These are phyloP conservation scores for Sporormia fimetaria DNA, from an alignment of 495 filamentous ascomycete genomes.

Conservation along the genomic window DNA sequence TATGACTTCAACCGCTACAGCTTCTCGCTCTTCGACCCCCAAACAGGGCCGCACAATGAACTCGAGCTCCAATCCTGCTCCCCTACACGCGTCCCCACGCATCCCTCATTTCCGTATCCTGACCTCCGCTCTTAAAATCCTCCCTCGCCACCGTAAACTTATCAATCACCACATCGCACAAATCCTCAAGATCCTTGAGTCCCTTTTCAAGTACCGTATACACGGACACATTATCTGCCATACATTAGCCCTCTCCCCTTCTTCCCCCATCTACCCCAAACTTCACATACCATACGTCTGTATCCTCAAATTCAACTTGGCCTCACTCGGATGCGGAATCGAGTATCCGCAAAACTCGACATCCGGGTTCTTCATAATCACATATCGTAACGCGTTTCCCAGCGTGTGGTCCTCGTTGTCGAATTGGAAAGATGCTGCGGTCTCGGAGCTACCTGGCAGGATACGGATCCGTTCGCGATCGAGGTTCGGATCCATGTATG, in stretches of 20 bases:
- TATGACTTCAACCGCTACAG: no score
- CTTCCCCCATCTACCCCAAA: not conserved
- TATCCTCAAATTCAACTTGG: slow-evolving; percentile 92
- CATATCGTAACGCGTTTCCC: slow-evolving; percentile 83
- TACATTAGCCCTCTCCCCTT: not conserved
- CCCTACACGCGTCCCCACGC: no score
- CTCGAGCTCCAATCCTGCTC: no score
- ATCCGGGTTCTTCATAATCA: slow-evolving; percentile 97
- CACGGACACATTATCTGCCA: slow-evolving; percentile 56
- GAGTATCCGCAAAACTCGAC: slow-evolving; percentile 98
- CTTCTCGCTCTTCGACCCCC: no score
- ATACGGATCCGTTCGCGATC: not conserved
- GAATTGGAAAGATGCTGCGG: slow-evolving; percentile 71
- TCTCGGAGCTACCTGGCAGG: slow-evolving; percentile 31
- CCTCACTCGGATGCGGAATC: slow-evolving; percentile 91
- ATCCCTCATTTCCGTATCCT: no score
- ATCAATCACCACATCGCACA: slow-evolving; percentile 83
- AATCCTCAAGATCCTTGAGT: slow-evolving; percentile 70
- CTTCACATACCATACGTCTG: slow-evolving; percentile 74
- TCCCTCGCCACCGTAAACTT: slow-evolving; percentile 63
- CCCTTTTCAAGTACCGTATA: slow-evolving; percentile 82
- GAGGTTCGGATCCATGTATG: no score
- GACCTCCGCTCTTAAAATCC: no score
- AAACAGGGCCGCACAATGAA: no score
- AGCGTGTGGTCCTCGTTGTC: slow-evolving; percentile 86